A percentile compares a stretch with the other conserved stretches of the same genome.
These are phyloP conservation scores for Candida broadrunensis DNA, from an alignment of 805 yeast species.

Conservation along the genomic window DNA sequence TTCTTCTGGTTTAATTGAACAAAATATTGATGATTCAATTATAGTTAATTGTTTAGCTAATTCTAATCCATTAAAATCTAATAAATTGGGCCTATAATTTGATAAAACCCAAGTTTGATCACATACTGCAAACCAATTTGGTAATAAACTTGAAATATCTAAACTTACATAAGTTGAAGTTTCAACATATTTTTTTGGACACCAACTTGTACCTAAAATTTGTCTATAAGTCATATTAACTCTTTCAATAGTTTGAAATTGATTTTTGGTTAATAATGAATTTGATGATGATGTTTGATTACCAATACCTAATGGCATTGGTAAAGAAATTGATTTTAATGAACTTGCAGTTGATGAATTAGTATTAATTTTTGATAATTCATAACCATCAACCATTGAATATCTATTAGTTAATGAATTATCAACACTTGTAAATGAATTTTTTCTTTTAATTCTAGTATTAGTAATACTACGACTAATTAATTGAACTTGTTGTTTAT, in stretches of 20 bases:
- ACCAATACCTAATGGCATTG: constrained; percentile 43
- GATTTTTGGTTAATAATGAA: constrained; percentile 36
- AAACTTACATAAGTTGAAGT: constrained; percentile 28
- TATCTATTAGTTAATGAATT: constrained; percentile 25
- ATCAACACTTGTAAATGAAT: constrained; percentile 23
- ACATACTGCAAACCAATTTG: constrained; percentile 48
- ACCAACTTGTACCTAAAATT: constrained; percentile 50
- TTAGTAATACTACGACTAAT: constrained; percentile 50
- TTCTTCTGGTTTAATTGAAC: constrained; percentile 63
- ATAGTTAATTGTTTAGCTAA: constrained; percentile 74
- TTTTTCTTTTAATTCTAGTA: constrained; percentile 33
- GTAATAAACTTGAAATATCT: constrained; percentile 33
- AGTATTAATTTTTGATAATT: constrained; percentile 48
- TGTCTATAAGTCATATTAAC: constrained; percentile 52
- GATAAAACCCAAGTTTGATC: constrained; percentile 58
- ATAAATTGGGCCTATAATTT: constrained; percentile 49
- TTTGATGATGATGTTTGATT: constrained; percentile 39
- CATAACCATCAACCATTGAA: constrained; percentile 58
- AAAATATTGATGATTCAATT: constrained; percentile 65
- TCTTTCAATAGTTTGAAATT: constrained; percentile 44
- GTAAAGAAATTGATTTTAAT: constrained; percentile 37
- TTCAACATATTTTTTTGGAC: constrained; percentile 23
- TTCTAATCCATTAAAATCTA: constrained; percentile 67
- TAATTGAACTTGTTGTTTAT: constrained; percentile 40
- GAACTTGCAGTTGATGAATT: constrained; percentile 43